A percentile compares a stretch with the other conserved stretches of the same genome.
phyloP scores from a whole-genome alignment of 257 asterid species.

The Petunia secreta region DNA sequence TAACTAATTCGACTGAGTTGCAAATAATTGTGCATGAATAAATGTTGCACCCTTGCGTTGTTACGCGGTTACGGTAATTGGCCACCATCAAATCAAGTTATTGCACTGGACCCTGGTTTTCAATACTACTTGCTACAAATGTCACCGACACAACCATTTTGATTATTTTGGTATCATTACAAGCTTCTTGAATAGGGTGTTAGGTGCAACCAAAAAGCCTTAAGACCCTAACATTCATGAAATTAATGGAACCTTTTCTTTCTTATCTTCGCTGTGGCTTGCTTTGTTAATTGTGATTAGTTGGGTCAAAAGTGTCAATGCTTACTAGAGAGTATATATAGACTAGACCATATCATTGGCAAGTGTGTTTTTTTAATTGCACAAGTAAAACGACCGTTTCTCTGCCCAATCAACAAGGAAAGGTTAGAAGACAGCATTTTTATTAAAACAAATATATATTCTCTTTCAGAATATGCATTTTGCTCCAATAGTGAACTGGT shows the following conservation, averaged over 20 bases:
- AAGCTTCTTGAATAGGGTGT: neutral
- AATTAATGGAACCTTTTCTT: neutral
- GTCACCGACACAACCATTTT: neutral
- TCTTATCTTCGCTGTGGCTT: too few relatives aligned
- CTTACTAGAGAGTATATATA: neutral
- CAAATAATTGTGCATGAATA: too few relatives aligned
- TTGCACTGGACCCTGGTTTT: neutral
- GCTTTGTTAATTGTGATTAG: neutral
- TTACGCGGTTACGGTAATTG: too few relatives aligned
- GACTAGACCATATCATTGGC: neutral
- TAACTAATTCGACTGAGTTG: too few relatives aligned
- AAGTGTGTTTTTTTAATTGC: neutral
- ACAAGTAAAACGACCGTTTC: neutral
- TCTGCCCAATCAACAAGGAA: neutral
- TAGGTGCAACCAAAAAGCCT: neutral
- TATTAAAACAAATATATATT: neutral
- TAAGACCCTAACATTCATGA: neutral
- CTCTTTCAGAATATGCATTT: neutral
- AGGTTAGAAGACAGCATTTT: neutral
- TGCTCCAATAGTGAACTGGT: too few relatives aligned
- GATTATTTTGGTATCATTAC: too few relatives aligned
- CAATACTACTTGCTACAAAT: too few relatives aligned
- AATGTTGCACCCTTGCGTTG: too few relatives aligned
- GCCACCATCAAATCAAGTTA: neutral
- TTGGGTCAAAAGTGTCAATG: neutral